Evolutionary conservation across 441 rosid genomes (phyloP), one percentile per base, ranked within the genome.

Genomic region (Croton laevigatus): DNA sequence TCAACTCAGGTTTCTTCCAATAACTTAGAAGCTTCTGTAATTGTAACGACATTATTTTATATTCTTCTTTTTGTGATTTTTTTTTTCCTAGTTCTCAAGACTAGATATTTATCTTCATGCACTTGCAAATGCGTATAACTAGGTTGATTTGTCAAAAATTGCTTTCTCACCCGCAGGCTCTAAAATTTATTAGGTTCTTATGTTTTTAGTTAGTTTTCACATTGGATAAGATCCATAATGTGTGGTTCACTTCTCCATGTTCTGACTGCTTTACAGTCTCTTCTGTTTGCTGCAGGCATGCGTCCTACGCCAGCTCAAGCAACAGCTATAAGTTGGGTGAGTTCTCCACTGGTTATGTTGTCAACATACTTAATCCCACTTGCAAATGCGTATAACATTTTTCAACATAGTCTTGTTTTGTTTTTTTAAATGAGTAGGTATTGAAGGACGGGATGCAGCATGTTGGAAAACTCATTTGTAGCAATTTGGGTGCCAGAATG

Each of bases 401-500:
- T 60, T 66, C 20, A 8, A 58, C 12, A 53, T n/a, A 42, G 51
- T 8, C 9, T 34, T 60, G 32, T 73, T 52, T 19, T 2, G 63
- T 52, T 71, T 55, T 75, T 73, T 9, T 75, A 69, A 68, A 65
- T 64, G 70, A 58, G 68, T 81, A 94, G 99, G 86, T 94, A 66
- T 65, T 94, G 72, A 94, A 89, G 78, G 99, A 92, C 79, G 99
- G 99, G 62, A 94, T 94, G 99, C 97, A 94, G 78, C 99, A 94
- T 46, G 81, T 82, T 37, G 99, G 99, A 60, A 94, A 94, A 76
- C 89, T 94, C 55, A 85, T 94, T 72, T 90, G 96, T 83, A 94
- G 98, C 75, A 90, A 85, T 84, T 83, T 92, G 76, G 99, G 99
- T 75, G 92, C 98, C 60, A 88, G 98, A 83, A 95, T 92, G 99